These are phyloP conservation scores for Vickermania spadyakhi DNA, from an alignment of 208 protist genomes.

Conservation along the genomic window DNA sequence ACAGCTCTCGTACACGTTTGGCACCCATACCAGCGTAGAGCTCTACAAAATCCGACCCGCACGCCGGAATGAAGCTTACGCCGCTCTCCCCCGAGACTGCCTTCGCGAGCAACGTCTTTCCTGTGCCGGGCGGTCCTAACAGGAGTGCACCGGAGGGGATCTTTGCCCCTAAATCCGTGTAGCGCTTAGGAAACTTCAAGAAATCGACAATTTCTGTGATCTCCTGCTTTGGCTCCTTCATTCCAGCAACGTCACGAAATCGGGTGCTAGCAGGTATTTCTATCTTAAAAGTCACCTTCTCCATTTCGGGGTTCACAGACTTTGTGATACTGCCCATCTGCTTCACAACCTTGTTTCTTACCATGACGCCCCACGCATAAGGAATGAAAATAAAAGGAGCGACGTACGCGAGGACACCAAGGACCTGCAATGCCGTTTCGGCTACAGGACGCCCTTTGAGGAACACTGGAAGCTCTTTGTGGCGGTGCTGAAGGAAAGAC, in stretches of 20 bases:
- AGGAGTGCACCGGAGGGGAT: conserved; percentile 81
- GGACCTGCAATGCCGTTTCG: conserved; percentile 41
- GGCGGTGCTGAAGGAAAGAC: not conserved
- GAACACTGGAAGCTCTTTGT: conserved; percentile 23
- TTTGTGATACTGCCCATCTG: conserved; percentile 29
- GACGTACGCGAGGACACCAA: conserved; percentile 70
- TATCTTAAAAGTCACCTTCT: conserved; percentile 63
- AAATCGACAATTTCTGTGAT: conserved; percentile 97
- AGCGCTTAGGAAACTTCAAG: conserved; percentile 78
- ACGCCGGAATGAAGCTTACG: conserved; percentile 89
- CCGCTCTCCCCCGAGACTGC: conserved; percentile 88
- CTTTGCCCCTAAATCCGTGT: conserved; percentile 68
- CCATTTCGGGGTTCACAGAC: conserved; percentile 38
- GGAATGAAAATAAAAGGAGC: conserved; percentile 80
- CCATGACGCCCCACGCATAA: conserved; percentile 67
- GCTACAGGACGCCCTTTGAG: conserved; percentile 38
- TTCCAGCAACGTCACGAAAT: conserved; percentile 82
- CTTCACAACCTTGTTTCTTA: conserved; percentile 41
- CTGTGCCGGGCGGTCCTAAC: conserved; percentile 89
- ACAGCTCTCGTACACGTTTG: conserved; percentile 91
- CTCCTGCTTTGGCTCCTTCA: conserved; percentile 95
- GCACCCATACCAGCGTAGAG: conserved; percentile 95
- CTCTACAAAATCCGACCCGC: conserved; percentile 94
- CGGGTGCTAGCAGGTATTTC: conserved; percentile 40
- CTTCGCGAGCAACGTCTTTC: conserved; percentile 93